A percentile compares a stretch with the other conserved stretches of the same genome.
phyloP scores from a whole-genome alignment of 2,329 filamentous ascomycete genomes.

The Alternaria gaisen region DNA sequence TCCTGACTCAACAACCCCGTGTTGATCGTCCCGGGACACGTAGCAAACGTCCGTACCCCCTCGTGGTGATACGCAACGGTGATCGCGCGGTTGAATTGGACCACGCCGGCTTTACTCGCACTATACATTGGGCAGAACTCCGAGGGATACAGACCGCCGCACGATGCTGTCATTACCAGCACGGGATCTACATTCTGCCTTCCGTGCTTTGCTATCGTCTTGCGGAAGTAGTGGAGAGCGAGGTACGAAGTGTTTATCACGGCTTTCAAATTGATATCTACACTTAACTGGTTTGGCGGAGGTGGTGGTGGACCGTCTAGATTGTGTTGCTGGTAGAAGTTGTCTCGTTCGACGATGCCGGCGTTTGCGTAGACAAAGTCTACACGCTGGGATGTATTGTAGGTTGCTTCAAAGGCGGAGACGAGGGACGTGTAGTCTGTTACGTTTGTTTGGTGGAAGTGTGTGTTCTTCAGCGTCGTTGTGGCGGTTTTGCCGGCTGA shows the following conservation, averaged over 20 bases:
- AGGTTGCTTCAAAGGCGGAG: slow-evolving; percentile 51
- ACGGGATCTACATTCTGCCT: slow-evolving; percentile 33
- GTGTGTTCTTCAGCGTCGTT: slow-evolving; percentile 37
- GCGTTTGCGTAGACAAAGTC: slow-evolving; percentile 63
- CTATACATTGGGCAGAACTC: slow-evolving; percentile 43
- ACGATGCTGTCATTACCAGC: slow-evolving; percentile 51
- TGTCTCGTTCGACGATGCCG: slow-evolving; percentile 55
- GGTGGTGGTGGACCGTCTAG: slow-evolving; percentile 38
- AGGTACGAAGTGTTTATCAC: slow-evolving; percentile 53
- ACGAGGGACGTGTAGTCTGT: slow-evolving; percentile 48
- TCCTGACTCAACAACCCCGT: slow-evolving; percentile 47
- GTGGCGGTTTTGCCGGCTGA: slow-evolving; percentile 44
- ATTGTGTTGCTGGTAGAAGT: slow-evolving; percentile 52
- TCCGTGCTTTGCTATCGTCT: slow-evolving; percentile 22
- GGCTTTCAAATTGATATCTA: slow-evolving; percentile 51
- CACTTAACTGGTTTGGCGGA: slow-evolving; percentile 45
- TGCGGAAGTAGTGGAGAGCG: slow-evolving; percentile 55
- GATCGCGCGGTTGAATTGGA: slow-evolving; percentile 54
- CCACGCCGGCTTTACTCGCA: slow-evolving; percentile 47
- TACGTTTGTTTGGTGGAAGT: slow-evolving; percentile 54
- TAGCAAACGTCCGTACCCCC: slow-evolving; percentile 53
- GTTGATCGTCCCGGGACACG: slow-evolving; percentile 50
- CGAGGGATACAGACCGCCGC: slow-evolving; percentile 51
- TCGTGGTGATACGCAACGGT: slow-evolving; percentile 46
- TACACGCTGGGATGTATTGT: slow-evolving; percentile 46